Percentiles rank a stretch among this genome's conserved stretches.
Evolutionary conservation across 2,329 filamentous ascomycete species (phyloP).

Genomic region (Trichoderma koningiopsis): DNA sequence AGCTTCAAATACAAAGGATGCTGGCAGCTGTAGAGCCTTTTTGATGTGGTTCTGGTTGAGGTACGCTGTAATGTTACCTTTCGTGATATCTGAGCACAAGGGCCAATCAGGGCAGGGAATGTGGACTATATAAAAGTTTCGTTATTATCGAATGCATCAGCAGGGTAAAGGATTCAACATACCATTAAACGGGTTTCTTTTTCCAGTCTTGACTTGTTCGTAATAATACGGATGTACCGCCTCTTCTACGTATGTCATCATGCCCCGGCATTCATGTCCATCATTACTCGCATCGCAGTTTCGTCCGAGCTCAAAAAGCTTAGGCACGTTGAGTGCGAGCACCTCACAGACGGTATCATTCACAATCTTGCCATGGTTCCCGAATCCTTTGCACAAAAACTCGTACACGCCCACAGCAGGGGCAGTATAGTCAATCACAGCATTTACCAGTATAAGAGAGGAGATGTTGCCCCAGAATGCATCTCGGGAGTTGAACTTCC

Average conservation of each 20-base stretch:
- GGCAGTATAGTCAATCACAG: conserved; percentile 26
- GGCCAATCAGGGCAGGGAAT: conserved; percentile 23
- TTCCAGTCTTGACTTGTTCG: conserved; percentile 41
- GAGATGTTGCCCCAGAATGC: conserved; percentile 67
- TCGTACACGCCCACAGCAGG: conserved; percentile 26
- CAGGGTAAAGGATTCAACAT: conserved; percentile 28
- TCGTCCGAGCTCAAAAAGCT: conserved; percentile 44
- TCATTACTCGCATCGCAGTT: conserved; percentile 86
- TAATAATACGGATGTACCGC: conserved; percentile 45
- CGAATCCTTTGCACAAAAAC: conserved; percentile 25
- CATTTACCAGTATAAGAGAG: conserved; percentile 29
- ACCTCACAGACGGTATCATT: conserved; percentile 29
- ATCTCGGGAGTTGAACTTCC: conserved; percentile 12
- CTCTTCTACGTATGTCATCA: conserved; percentile 41
- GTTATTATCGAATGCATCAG: background rate
- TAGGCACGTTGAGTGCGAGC: conserved; percentile 45
- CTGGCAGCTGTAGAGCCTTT: conserved; percentile 40
- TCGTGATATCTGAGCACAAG: conserved; percentile 23
- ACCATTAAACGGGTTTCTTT: conserved; percentile 49
- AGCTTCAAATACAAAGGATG: conserved; percentile 79
- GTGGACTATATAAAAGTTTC: conserved; percentile 10
- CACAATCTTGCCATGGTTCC: conserved; percentile 24
- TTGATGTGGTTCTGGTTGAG: conserved; percentile 31
- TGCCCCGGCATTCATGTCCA: conserved; percentile 70
- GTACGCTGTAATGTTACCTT: conserved; percentile 33